Evolutionary conservation across 2,329 filamentous ascomycete species (phyloP), one percentile per base, ranked within the genome.

Genomic region (Aureobasidium musti): DNA sequence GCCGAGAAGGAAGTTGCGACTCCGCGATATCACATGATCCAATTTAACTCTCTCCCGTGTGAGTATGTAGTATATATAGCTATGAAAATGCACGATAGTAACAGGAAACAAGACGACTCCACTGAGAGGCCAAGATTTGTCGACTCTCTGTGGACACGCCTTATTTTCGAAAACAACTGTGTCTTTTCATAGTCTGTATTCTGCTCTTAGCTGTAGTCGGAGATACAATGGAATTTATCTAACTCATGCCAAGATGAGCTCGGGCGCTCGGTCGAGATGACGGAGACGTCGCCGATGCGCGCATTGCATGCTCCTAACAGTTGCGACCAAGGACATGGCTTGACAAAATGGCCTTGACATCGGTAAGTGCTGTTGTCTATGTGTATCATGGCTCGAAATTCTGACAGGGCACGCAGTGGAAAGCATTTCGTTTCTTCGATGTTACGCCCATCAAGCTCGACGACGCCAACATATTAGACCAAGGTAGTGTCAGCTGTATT

Each of bases 401-500:
- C n/a, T n/a, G n/a, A n/a, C n/a, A n/a, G n/a, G n/a, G n/a, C n/a
- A n/a, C n/a, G n/a, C n/a, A n/a, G 75, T 98, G 95, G 94, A 97
- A 97, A 90, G 89, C 90, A 73, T 99, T 99, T 83, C 93, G 96
- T 84, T 99, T 99, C 88, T 98, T 99, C 86, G 92, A 97, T 80
- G 92, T 96, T 78, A 88, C 88, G 77, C 89, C 91, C 77, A 88
- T 97, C 78, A 87, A 89, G 75, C 84, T 93, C 73, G 86, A 84
- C 72, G 90, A 96, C 77, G 89, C 89, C 74, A 91, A 96, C 76
- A 89, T n/a, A n/a, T n/a, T n/a, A n/a, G n/a, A n/a, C n/a, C 77
- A 78, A 73, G 83, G 81, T 76, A 91, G 92, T 72, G 88, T 96
- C 67, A 90, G 91, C 61, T 92, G 88, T 74, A 84, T 97, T 56